Base-by-base conservation (phyloP, 345 rosid genomes). In the Populus tremula region DNA sequence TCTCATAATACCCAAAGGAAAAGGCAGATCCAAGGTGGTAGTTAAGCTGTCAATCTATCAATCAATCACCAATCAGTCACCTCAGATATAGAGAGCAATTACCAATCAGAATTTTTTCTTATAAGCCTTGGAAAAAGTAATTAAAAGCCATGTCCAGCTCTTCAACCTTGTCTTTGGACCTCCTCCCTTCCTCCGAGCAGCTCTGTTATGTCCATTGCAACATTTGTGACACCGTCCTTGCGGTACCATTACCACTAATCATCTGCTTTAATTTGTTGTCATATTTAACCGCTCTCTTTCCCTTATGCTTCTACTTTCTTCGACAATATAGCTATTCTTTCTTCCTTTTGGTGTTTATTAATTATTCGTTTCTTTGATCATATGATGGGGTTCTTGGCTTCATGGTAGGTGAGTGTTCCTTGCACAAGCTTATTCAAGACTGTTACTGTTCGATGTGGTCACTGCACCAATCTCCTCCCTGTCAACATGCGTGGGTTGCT, bases 131-230 rank as follows among this genome's bases (percentile, higher is more conserved):
- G 38, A 61, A 74, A 84, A 80, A 49, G 43, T 63, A 59, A 36
- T 35, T 35, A 73, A 49, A 41, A 66, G 82, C 61, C 78, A 81
- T 82, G 85, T 84, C 87, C 72, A 76, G 84, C 81, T 84, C 87
- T 59, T 82, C 87, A 76, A 29, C 85, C 6, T 69, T 79, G 77
- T 79, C 87, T 59, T 59, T 79, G 78, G 84, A 84, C 82, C 89
- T 82, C 85, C 73, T 79, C 12, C 77, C 82, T 41, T 74, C 77
- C 82, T 83, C 97, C 85, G 98, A 94, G 68, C 98, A 96, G 84
- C 98, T 96, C 83, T 92, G 98, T 81, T 96, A 96, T 77, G 97
- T 96, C 92, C 98, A 90, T 74, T 94, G 99, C 94, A 91, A 89
- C 90, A 89, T 86, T 73, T 96, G 99, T n/a, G 88, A 92, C 82